Conservation (phyloP, 1,139 yeast genomes). For the Blastobotrys illinoisensis region DNA sequence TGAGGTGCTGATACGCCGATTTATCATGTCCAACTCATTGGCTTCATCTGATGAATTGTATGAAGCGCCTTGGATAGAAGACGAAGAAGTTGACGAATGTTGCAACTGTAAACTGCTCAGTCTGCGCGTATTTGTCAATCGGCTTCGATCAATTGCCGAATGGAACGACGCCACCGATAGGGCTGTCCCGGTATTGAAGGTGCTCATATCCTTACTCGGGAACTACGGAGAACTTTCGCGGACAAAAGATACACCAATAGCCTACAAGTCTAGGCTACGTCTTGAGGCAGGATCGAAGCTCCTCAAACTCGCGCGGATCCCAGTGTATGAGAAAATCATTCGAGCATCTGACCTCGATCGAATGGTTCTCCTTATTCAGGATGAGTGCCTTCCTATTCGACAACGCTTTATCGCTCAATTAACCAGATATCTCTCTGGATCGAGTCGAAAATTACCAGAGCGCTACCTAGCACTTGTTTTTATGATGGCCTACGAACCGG, state of each 20-base stretch:
- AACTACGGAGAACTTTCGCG: slow-evolving; percentile 79
- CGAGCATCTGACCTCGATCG: slow-evolving; percentile 48
- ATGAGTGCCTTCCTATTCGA: slow-evolving; percentile 57
- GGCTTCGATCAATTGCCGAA: slow-evolving; percentile 46
- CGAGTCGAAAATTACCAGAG: slow-evolving; percentile 49
- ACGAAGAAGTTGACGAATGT: slow-evolving; percentile 34
- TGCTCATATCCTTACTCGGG: slow-evolving; percentile 56
- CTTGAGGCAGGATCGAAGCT: slow-evolving; percentile 63
- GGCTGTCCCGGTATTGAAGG: slow-evolving; percentile 60
- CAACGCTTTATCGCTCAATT: slow-evolving; percentile 46
- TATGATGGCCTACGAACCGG: slow-evolving; percentile 74
- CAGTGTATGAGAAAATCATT: slow-evolving; percentile 49
- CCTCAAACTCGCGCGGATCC: slow-evolving; percentile 57
- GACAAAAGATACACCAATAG: slow-evolving; percentile 53
- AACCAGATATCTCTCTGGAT: slow-evolving; percentile 44
- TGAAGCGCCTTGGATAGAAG: slow-evolving; percentile 21
- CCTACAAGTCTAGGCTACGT: slow-evolving; percentile 56
- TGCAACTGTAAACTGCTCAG: slow-evolving; percentile 42
- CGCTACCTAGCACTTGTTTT: slow-evolving; percentile 63
- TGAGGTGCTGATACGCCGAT: slow-evolving; percentile 52
- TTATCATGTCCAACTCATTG: slow-evolving; percentile 33
- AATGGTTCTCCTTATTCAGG: slow-evolving; percentile 60
- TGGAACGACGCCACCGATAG: slow-evolving; percentile 34
- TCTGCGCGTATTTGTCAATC: slow-evolving; percentile 56
- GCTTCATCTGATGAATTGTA: slow-evolving; percentile 11